phyloP scores from a whole-genome alignment of 129 eudicot species.

The Daucus carota region DNA sequence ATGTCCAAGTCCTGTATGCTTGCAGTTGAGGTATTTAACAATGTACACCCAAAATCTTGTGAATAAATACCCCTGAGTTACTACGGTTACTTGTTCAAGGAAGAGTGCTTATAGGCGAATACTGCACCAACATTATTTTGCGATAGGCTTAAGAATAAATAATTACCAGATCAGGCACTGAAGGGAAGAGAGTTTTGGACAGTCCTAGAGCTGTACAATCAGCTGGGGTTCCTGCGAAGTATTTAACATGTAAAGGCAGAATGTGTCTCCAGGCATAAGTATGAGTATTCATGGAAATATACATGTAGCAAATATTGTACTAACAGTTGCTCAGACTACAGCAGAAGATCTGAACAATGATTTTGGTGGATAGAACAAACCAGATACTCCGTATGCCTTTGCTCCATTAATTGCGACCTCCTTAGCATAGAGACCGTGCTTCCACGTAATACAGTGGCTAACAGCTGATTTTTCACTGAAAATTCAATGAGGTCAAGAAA shows the following conservation, averaged over 20 bases:
- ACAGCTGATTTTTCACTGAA: constrained; percentile 82
- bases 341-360: neutral
- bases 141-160: neutral
- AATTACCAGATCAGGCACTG: constrained; percentile 81
- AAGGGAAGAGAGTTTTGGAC: constrained; percentile 69
- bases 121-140: neutral
- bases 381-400: constrained; percentile 78
- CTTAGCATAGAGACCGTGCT: constrained; percentile 50
- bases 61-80: neutral
- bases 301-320: neutral
- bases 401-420: constrained; percentile 68
- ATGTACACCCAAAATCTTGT: neutral
- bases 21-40: too few relatives aligned
- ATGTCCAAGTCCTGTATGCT: neutral
- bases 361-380: constrained; percentile 27
- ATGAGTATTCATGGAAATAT: neutral
- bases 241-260: neutral
- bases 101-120: neutral
- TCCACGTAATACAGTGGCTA: constrained; percentile 78
- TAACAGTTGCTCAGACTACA: neutral
- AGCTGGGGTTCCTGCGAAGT: constrained; percentile 77
- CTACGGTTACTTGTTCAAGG: neutral
- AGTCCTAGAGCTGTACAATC: constrained; percentile 86
- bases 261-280: neutral
- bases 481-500: neutral